Conservation (phyloP, 1,139 yeast genomes). For the Pichia sp. region DNA sequence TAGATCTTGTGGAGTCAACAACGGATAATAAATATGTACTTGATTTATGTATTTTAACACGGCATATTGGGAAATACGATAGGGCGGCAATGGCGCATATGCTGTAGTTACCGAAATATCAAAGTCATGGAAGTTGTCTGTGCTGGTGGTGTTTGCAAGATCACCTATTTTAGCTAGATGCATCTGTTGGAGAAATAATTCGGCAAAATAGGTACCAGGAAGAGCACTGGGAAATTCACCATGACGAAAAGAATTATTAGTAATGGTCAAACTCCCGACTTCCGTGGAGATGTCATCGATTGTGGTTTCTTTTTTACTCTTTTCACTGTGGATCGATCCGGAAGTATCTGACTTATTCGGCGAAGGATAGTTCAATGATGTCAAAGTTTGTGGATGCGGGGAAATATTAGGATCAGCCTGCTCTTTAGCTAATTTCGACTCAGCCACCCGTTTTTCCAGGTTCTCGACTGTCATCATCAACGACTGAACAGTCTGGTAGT, state of each 20-base stretch:
- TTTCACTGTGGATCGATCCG: too few species aligned
- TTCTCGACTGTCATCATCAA: conserved; percentile 8
- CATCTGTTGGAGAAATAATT: conserved; percentile 16
- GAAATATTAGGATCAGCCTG: too few species aligned
- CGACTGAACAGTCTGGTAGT: conserved; percentile 15
- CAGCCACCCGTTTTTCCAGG: conserved; percentile 3
- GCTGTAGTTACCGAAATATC: conserved; percentile 12
- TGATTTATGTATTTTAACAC: conserved; percentile 14
- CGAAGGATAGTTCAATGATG: too few species aligned
- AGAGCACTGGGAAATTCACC: conserved; percentile 18
- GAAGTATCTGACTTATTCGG: too few species aligned
- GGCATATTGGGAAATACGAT: conserved; percentile 12
- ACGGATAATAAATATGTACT: conserved; percentile 16
- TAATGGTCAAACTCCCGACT: conserved; percentile 18
- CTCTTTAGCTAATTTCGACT: not conserved
- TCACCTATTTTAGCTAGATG: conserved; percentile 11
- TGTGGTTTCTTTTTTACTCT: conserved; percentile 7
- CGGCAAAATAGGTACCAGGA: conserved; percentile 17
- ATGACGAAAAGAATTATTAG: conserved; percentile 6
- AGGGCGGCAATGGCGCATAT: conserved; percentile 17
- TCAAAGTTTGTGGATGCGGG: too few species aligned
- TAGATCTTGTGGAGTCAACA: conserved; percentile 11
- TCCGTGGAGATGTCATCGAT: conserved; percentile 19
- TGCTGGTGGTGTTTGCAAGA: not conserved
- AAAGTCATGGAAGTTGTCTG: conserved; percentile 11